Percentiles rank a stretch among this genome's conserved stretches.
phyloP scores from a whole-genome alignment of 2,329 filamentous ascomycete genomes.

The Diplodia sapinea region DNA sequence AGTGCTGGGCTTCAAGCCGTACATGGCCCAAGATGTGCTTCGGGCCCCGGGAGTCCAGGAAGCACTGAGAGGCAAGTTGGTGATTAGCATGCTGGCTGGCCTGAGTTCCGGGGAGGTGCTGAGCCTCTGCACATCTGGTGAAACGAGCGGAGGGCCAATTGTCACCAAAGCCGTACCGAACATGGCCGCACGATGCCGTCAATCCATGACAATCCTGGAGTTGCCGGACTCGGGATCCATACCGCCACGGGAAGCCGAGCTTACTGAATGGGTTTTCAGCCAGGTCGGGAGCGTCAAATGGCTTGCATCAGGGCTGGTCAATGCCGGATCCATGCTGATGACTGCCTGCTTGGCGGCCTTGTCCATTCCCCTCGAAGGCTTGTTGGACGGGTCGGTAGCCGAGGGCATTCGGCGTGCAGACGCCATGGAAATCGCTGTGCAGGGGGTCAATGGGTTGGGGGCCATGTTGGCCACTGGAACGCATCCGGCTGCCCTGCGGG shows the following conservation, averaged over 20 bases:
- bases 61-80: not conserved
- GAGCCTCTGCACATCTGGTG: not conserved
- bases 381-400: not conserved
- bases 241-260: not conserved
- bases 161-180: slow-evolving; percentile 2
- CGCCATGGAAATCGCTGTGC: not conserved
- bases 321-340: not conserved
- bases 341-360: not conserved
- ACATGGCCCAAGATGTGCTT: not conserved
- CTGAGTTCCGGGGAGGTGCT: not conserved
- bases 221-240: not conserved
- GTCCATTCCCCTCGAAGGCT: not conserved
- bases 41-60: not conserved
- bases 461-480: not conserved
- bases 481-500: not conserved
- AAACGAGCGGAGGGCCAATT: not conserved
- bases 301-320: not conserved
- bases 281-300: slow-evolving; percentile 4
- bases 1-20: slow-evolving; percentile 9
- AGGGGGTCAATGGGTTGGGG: not conserved
- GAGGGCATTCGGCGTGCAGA: not conserved
- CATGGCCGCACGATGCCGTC: not conserved
- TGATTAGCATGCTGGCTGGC: slow-evolving; percentile 3
- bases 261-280: not conserved
- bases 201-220: slow-evolving; percentile 10